These are phyloP conservation scores for Arthrobotrys sphaeroides DNA, from an alignment of 2,329 filamentous ascomycete genomes.

Conservation along the genomic window DNA sequence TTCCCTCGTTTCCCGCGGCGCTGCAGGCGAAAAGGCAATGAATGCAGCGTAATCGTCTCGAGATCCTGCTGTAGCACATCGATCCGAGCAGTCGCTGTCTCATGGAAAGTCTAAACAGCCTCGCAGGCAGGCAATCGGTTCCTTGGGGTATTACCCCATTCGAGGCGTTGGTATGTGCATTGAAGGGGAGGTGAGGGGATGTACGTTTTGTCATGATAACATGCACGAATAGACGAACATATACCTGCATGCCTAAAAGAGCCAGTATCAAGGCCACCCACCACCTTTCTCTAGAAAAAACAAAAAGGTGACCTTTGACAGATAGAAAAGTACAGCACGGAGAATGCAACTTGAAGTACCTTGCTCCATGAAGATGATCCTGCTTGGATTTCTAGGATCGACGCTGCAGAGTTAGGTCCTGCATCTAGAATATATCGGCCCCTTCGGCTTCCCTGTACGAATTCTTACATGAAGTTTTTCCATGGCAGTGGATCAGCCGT, in stretches of 20 bases:
- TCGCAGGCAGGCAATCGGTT: conserved; percentile 23
- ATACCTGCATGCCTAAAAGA: conserved; percentile 17
- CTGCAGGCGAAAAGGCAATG: conserved; percentile 34
- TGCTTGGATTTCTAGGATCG: conserved; percentile 36
- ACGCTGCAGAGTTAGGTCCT: conserved; percentile 35
- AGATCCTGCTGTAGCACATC: conserved; percentile 39
- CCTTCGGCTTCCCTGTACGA: not conserved
- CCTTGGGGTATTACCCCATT: conserved; percentile 19
- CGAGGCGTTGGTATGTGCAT: conserved; percentile 27
- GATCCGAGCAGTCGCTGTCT: conserved; percentile 37
- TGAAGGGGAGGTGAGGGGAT: conserved; percentile 26
- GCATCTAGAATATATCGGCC: conserved; percentile 36
- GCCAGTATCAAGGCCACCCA: conserved; percentile 5
- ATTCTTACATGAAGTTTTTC: conserved; percentile 25
- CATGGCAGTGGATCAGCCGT: conserved; percentile 24
- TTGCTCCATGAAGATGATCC: conserved; percentile 17
- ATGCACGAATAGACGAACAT: conserved; percentile 24
- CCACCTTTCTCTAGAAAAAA: no score
- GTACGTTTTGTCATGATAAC: conserved; percentile 48
- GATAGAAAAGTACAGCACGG: not conserved
- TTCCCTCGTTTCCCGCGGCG: conserved; percentile 44
- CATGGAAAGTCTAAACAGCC: conserved; percentile 22
- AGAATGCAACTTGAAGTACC: conserved; percentile 16
- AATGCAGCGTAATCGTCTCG: conserved; percentile 47
- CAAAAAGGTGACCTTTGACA: not conserved